These are phyloP conservation scores for Ustilago trichophora DNA, from an alignment of 1,284 basidiomycete species.

Conservation along the genomic window DNA sequence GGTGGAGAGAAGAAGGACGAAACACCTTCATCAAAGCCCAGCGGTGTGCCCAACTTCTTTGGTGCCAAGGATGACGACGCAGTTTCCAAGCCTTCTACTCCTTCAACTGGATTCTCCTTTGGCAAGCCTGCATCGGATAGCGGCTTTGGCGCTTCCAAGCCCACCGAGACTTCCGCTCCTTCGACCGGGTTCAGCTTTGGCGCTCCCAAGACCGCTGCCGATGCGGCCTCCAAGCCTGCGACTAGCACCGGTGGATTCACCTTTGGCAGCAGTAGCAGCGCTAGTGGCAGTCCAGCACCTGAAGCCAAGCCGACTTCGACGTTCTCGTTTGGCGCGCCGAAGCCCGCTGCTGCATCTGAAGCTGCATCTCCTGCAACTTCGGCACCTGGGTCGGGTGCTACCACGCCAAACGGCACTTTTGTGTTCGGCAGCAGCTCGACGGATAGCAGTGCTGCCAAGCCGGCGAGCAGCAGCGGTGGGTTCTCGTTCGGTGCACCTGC, in stretches of 20 bases:
- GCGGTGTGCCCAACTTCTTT: slow-evolving; percentile 40
- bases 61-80: slow-evolving; percentile 28
- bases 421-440: slow-evolving; percentile 26
- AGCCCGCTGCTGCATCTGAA: no score
- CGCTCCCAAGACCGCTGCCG: slow-evolving; percentile 7
- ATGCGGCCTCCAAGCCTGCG: slow-evolving; percentile 6
- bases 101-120: slow-evolving; percentile 39
- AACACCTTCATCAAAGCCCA: slow-evolving; percentile 4
- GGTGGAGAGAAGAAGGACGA: slow-evolving; percentile 26
- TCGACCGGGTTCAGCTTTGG: slow-evolving; percentile 30
- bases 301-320: slow-evolving; percentile 15
- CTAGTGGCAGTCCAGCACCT: slow-evolving; percentile 12
- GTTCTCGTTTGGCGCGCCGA: no score
- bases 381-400: background rate
- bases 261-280: slow-evolving; percentile 21
- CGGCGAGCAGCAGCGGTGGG: background rate
- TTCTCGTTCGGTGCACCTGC: slow-evolving; percentile 32
- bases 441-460: background rate
- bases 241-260: slow-evolving; percentile 20
- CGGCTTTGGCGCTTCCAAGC: slow-evolving; percentile 16
- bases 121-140: no score
- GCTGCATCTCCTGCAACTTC: no score
- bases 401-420: slow-evolving; percentile 24
- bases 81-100: slow-evolving; percentile 8
- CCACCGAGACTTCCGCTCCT: background rate